Evolutionary conservation across 139 green algal genomes (phyloP), one percentile per base, ranked within the genome.

Genomic region (Auxenochlorella pyrenoidosa): DNA sequence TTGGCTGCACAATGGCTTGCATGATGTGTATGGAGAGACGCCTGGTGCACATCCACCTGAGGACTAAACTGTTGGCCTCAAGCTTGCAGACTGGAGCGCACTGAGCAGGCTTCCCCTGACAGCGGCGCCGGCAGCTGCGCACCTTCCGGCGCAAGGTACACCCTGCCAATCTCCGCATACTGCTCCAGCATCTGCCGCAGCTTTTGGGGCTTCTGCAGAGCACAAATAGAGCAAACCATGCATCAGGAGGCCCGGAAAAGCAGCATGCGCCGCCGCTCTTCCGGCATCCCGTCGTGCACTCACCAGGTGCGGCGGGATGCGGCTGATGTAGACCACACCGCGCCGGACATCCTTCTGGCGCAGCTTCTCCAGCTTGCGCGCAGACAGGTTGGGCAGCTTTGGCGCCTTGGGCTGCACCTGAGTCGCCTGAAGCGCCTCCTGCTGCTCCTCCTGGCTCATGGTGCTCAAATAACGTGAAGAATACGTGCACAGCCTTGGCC

Each of bases 111-210:
- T 63, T 63, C 54, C 54, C 13, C 54, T 26, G 32, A 6, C 28
- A 18, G 41, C 43, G 36, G 44, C 47, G 63, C 34, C 30, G 70
- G 26, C 80, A 16, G 63, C 40, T 5, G 36, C 71, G n/a, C 89
- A 91, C 89, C 92, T 83, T 98, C 96, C 19, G 95, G 96, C 28
- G 95, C 93, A 63, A 98, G 94, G 90, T 99, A 99, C 34, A 99
- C 80, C 0, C 97, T 91, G 2, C 91, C 91, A 19, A 98, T 32
- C 78, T 97, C 91, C 1, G 93, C 97, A 88, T 98, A 91, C 80
- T 93, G 83, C 32, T 89, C 88, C 84, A 99, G 88, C 91, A 99
- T 83, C 84, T 98, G 95, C 41, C 95, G 93, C 85, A 99, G 68
- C 86, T 98, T 99, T 63, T 94, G 91, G 2, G 96, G 97, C 84